Evolutionary conservation across 805 yeast genomes (phyloP).

Genomic region (Candida michaelii): DNA sequence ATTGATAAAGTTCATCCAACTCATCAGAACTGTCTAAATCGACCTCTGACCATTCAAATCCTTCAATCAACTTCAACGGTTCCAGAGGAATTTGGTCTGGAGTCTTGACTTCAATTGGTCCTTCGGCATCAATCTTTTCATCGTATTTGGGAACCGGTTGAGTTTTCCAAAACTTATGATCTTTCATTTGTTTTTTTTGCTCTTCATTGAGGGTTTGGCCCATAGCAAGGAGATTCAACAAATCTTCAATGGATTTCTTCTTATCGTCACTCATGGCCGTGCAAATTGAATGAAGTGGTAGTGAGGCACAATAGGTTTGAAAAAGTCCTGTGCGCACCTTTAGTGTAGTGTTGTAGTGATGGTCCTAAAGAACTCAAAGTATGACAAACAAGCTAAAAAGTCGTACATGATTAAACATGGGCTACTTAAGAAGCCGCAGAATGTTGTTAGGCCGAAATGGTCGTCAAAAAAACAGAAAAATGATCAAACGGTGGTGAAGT

Average conservation of each 20-base stretch:
- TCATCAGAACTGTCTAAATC: constrained; percentile 56
- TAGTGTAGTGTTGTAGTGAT: constrained; percentile 21
- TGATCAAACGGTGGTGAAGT: constrained; percentile 18
- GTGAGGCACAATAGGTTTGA: too few species aligned
- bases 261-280: constrained; percentile 3
- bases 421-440: constrained; percentile 17
- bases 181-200: constrained; percentile 74
- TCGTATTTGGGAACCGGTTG: constrained; percentile 89
- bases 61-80: constrained; percentile 71
- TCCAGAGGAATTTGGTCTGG: constrained; percentile 68
- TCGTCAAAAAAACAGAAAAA: constrained; percentile 25
- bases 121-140: constrained; percentile 65
- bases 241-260: constrained; percentile 49
- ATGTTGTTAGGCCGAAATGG: constrained; percentile 31
- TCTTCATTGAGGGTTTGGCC: constrained; percentile 55
- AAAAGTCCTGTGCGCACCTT: too few species aligned
- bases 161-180: constrained; percentile 96
- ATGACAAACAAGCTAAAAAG: constrained; percentile 44
- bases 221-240: constrained; percentile 53
- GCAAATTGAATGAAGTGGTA: too few species aligned
- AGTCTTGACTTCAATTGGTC: constrained; percentile 77
- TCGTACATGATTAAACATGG: constrained; percentile 43
- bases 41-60: constrained; percentile 86
- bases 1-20: constrained; percentile 72
- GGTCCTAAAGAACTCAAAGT: constrained; percentile 45